These are phyloP conservation scores for Houttuynia cordata DNA, from an alignment of 164 flowering plant species.

Conservation along the genomic window DNA sequence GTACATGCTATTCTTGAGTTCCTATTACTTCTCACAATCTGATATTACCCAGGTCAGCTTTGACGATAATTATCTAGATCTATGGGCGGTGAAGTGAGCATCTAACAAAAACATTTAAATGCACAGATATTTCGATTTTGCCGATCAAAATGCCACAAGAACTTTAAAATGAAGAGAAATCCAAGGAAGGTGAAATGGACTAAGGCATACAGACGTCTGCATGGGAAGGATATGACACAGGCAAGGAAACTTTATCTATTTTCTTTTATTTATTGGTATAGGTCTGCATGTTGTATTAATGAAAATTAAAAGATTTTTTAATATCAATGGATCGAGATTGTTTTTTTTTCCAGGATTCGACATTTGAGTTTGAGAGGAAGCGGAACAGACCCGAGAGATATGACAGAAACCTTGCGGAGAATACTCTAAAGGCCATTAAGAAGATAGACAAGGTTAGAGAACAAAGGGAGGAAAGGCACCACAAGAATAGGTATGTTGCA, in stretches of 20 bases:
- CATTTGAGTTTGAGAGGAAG: conserved; percentile 25
- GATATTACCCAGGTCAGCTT: no score
- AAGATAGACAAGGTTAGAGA: conserved; percentile 14
- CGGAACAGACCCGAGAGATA: conserved; percentile 23
- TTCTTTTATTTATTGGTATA: background rate
- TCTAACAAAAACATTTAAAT: background rate
- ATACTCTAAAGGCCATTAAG: conserved; percentile 24
- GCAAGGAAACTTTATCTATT: conserved; percentile 13
- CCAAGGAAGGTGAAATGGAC: conserved; percentile 97
- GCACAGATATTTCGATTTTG: conserved; percentile 78
- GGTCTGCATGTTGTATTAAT: background rate
- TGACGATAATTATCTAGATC: no score
- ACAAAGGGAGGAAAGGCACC: conserved; percentile 11
- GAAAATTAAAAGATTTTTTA: no score
- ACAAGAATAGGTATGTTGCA: conserved; percentile 9
- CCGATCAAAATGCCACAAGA: conserved; percentile 91
- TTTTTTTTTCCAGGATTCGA: no score
- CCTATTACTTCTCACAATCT: no score
- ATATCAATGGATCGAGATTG: no score
- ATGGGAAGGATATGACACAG: conserved; percentile 93
- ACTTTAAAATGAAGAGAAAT: conserved; percentile 93
- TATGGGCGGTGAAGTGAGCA: background rate
- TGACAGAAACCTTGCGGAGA: conserved; percentile 13
- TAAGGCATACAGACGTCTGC: conserved; percentile 72
- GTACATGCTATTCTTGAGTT: background rate